Percentiles rank a stretch among this genome's conserved stretches.
These are phyloP conservation scores for Daldinia eschscholtzii DNA, from an alignment of 2,329 filamentous ascomycete genomes.

Conservation along the genomic window DNA sequence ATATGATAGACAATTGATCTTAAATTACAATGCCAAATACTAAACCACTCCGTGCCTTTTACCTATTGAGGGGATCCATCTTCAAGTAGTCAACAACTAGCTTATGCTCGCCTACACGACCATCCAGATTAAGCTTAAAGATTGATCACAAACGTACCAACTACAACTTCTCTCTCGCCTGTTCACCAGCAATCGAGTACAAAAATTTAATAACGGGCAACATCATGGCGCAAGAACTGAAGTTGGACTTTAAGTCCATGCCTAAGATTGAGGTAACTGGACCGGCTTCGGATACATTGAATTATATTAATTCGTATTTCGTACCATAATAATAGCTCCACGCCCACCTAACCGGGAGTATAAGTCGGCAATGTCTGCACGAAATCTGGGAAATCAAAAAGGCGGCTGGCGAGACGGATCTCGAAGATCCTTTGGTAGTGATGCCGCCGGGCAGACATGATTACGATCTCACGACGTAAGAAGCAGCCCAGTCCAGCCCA, in stretches of 20 bases:
- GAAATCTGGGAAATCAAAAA: conserved; percentile 77
- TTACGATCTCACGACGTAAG: conserved; percentile 75
- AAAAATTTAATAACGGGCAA: neutral
- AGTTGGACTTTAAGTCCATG: conserved; percentile 61
- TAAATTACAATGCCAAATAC: neutral
- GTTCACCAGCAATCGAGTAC: neutral
- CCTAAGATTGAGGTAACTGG: conserved; percentile 67
- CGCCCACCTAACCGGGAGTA: conserved; percentile 83
- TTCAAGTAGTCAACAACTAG: neutral
- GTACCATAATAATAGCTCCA: conserved; percentile 69
- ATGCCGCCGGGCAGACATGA: conserved; percentile 80
- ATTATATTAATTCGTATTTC: conserved; percentile 17
- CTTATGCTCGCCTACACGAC: neutral
- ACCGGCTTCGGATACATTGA: neutral
- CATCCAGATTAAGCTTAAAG: neutral
- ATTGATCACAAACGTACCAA: neutral
- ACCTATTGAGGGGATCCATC: neutral
- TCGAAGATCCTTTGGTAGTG: conserved; percentile 76
- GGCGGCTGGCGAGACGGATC: conserved; percentile 61
- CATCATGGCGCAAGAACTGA: conserved; percentile 25
- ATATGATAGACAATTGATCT: neutral
- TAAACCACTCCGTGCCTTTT: neutral
- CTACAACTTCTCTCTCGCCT: neutral
- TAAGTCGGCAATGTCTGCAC: conserved; percentile 78
- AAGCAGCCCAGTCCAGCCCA: neutral